Percentiles rank a stretch among this genome's conserved stretches.
Evolutionary conservation across 805 yeast genomes (phyloP).

Genomic region (Priceomyces medius): DNA sequence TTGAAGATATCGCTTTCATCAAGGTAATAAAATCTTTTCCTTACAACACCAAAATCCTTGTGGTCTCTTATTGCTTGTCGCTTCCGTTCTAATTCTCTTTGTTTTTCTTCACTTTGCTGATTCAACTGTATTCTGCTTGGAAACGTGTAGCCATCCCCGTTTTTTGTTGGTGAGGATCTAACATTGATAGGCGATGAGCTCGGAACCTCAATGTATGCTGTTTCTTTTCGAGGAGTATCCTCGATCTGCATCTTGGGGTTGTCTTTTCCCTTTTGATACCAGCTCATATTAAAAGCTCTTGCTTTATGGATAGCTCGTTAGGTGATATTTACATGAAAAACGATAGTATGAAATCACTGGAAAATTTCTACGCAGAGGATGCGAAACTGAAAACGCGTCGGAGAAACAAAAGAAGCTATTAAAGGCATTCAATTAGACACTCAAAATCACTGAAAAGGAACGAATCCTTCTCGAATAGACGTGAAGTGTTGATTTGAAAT

Average conservation of each 20-base stretch:
- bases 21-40: constrained; percentile 36
- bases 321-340: background rate
- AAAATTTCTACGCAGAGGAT: background rate
- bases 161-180: constrained; percentile 23
- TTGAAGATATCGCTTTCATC: constrained; percentile 41
- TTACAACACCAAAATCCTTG: constrained; percentile 37
- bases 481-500: too few species aligned
- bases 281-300: constrained; percentile 18
- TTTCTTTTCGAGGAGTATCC: constrained; percentile 17
- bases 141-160: constrained; percentile 8
- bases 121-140: constrained; percentile 11
- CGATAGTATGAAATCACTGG: background rate
- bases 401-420: too few species aligned
- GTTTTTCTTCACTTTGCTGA: constrained; percentile 20
- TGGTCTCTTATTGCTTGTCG: constrained; percentile 38
- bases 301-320: background rate
- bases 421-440: too few species aligned
- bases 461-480: too few species aligned
- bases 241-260: constrained; percentile 17
- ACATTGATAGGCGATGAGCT: constrained; percentile 39
- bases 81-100: constrained; percentile 31
- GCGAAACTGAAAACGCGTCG: constrained; percentile 3
- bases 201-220: constrained; percentile 37
- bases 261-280: constrained; percentile 19
- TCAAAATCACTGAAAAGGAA: too few species aligned